Percentiles rank a stretch among this genome's conserved stretches.
Conservation (phyloP, 805 yeast species). For the Schwanniomyces sp. region DNA sequence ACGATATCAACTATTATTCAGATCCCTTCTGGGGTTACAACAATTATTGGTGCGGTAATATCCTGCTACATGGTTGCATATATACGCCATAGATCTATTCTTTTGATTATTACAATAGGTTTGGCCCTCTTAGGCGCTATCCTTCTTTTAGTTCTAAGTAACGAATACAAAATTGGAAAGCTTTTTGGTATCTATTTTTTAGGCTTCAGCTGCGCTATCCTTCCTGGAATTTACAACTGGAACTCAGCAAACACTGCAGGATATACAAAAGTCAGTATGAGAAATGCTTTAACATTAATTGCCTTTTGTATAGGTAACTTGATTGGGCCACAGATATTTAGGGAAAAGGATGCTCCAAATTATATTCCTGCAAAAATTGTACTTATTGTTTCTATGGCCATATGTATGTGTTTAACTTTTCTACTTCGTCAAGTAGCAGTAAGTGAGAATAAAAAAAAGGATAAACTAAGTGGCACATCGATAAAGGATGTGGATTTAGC, state of each 20-base stretch:
- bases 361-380: conserved; percentile 14
- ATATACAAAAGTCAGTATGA: not conserved
- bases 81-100: conserved; percentile 16
- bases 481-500: too few relatives aligned
- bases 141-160: conserved; percentile 16
- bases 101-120: conserved; percentile 13
- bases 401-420: conserved; percentile 9
- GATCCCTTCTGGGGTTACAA: conserved; percentile 20
- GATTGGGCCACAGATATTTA: conserved; percentile 11
- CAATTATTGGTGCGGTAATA: conserved; percentile 12
- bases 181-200: conserved; percentile 23
- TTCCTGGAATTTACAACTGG: conserved; percentile 13
- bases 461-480: too few relatives aligned
- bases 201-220: conserved; percentile 12
- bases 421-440: too few relatives aligned
- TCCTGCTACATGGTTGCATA: conserved; percentile 17
- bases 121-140: conserved; percentile 21
- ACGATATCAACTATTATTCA: conserved; percentile 18
- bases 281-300: not conserved
- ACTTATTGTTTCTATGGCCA: conserved; percentile 13
- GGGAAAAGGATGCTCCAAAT: conserved; percentile 10
- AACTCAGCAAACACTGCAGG: conserved; percentile 6
- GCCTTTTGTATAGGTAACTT: conserved; percentile 10
- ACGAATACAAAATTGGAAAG: conserved; percentile 22
- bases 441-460: too few relatives aligned